phyloP scores from a whole-genome alignment of 768 basidiomycete species.

The Auricularia sp. region DNA sequence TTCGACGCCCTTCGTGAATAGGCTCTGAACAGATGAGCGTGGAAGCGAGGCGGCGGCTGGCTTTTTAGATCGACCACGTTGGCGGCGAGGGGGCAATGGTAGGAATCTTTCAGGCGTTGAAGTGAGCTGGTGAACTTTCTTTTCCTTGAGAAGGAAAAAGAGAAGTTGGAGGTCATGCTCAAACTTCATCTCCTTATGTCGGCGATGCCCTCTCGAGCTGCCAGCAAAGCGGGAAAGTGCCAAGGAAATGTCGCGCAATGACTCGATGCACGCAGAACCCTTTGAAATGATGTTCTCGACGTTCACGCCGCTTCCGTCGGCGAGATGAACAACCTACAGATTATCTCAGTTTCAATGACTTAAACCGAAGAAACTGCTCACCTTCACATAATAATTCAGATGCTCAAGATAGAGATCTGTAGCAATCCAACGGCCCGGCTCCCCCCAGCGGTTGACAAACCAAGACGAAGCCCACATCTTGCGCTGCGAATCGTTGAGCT shows the following conservation, averaged over 20 bases:
- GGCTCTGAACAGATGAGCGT: too few species aligned
- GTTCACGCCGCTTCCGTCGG: constrained; percentile 18
- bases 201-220: constrained; percentile 12
- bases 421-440: constrained; percentile 18
- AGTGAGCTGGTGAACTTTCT: constrained; percentile 8
- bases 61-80: too few species aligned
- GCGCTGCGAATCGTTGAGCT: constrained; percentile 11
- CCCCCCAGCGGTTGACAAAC: constrained; percentile 23
- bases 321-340: constrained; percentile 17
- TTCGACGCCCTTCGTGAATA: too few species aligned
- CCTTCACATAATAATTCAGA: constrained; percentile 21
- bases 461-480: constrained; percentile 17
- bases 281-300: constrained; percentile 20
- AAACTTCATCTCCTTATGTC: constrained; percentile 17
- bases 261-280: constrained; percentile 24
- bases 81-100: too few species aligned
- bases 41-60: too few species aligned
- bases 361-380: constrained; percentile 4
- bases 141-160: constrained; percentile 14
- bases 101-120: too few species aligned
- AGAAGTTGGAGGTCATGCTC: constrained; percentile 16
- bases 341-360: background rate
- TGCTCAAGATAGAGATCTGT: constrained; percentile 25
- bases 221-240: background rate
- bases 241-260: background rate